Base-by-base conservation (phyloP, 2,329 filamentous ascomycete species). In the Elsinoe fawcettii region DNA sequence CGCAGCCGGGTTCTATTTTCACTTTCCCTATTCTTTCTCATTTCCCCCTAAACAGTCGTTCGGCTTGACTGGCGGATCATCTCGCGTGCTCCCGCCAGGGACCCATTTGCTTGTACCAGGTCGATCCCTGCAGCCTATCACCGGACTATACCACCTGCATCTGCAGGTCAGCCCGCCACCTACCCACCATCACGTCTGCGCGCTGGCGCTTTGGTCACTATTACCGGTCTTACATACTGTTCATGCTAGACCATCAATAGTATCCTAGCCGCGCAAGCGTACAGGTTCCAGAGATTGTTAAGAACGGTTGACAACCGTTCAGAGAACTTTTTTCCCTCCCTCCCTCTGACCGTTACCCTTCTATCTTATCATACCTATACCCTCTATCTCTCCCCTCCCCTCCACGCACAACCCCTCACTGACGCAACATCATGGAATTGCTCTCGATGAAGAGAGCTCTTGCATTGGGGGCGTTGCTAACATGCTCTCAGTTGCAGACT, bases 381-480 rank as follows among this genome's bases (percentile, higher is more conserved):
- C 49, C 34, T 39, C 34, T 22, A 9, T 18, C 37, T 27, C n/a
- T 20, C 12, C 41, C 16, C 43, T 47, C 32, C 53, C 27, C 39
- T 49, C 12, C 41, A 16, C 53, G 30, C 23, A 56, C 49, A 53
- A 39, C 49, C 30, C 49, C 49, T 53, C 49, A 39, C 20, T 53
- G 32, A 53, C 27, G 20, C 20, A 49, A n/a, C 27, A 37, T 37
- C 54, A 56, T 56, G 54, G 41, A 47, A 25, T 22, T 49, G 16
- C 20, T 56, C 41, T 56, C 54, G 30, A 20, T 47, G 54, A 43
- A 46, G 30, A 56, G 32, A 39, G 41, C 54, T 47, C 43, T 56
- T 22, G 18, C 41, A 16, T 37, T 56, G 41, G 54, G 54, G 27
- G 54, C 30, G 23, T 43, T 56, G 41, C 54, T 56, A 23, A 56